Evolutionary conservation across 345 rosid species (phyloP), one percentile per base, ranked within the genome.

Genomic region (Noccaea bulbosa): DNA sequence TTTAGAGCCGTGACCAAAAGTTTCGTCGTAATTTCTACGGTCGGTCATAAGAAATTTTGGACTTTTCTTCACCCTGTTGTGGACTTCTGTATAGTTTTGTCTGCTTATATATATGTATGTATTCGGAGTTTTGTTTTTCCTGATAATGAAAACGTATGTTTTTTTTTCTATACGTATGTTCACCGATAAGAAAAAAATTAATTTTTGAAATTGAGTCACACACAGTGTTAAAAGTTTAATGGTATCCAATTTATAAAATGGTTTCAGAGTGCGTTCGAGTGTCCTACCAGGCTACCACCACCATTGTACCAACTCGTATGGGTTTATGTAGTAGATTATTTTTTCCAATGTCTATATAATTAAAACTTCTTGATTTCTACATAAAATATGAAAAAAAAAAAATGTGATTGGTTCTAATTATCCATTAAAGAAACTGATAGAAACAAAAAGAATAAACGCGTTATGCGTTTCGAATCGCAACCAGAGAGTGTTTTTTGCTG

Each of bases 1-100:
- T 66, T 57, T 60, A 74, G 72, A 63, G 75, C 77, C 64, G 52
- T 55, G 79, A 60, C 71, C 63, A 76, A 63, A 59, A 76, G 71
- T 64, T 76, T 56, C 51, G 53, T 64, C 56, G 70, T 68, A 67
- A 37, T 67, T 60, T 74, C 8, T 44, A 60, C 57, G 63, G 53
- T 73, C 67, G 53, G 61, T 72, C 67, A 48, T 66, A 7, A 49
- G 37, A 44, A 45, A 7, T 34, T 61, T 74, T 74, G 78, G 78
- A 67, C 43, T 61, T 67, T 44, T 52, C 62, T 41, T 59, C 14
- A 34, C 37, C 40, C 62, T 74, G 51, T 43, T 67, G 32, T 59
- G 32, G 30, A 67, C 67, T 61, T 74, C 50, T 75, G 41, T 46
- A 45, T 59, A 17, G 51, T 48, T 73, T 73, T 73, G 77, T 73